phyloP scores from a whole-genome alignment of 129 eudicot species.

The Artemisia argyi region DNA sequence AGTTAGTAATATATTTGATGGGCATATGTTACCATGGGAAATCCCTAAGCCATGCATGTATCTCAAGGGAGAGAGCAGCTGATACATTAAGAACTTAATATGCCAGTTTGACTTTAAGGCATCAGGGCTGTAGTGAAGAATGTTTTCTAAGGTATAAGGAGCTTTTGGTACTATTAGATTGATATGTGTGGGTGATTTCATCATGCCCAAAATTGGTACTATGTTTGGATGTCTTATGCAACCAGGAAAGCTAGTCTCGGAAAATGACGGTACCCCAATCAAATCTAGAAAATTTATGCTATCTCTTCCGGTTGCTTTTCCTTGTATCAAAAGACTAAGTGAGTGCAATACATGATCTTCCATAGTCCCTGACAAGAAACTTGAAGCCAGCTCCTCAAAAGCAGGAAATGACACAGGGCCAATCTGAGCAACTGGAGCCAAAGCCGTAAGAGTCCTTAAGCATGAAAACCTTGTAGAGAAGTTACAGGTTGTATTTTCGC shows the following conservation, averaged over 20 bases:
- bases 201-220: slow-evolving; percentile 70
- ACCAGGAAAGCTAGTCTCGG: slow-evolving; percentile 69
- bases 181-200: slow-evolving; percentile 54
- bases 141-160: slow-evolving; percentile 78
- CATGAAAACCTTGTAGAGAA: slow-evolving; percentile 66
- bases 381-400: slow-evolving; percentile 60
- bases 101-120: slow-evolving; percentile 89
- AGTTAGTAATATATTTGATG: slow-evolving; percentile 55
- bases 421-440: slow-evolving; percentile 73
- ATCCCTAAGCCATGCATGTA: slow-evolving; percentile 78
- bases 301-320: slow-evolving; percentile 69
- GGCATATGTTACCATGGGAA: slow-evolving; percentile 69
- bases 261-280: slow-evolving; percentile 74
- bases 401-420: slow-evolving; percentile 55
- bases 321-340: slow-evolving; percentile 66
- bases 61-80: slow-evolving; percentile 71
- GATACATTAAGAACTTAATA: slow-evolving; percentile 63
- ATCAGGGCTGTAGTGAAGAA: slow-evolving; percentile 76
- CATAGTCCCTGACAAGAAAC: slow-evolving; percentile 55
- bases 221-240: slow-evolving; percentile 96
- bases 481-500: slow-evolving; percentile 51
- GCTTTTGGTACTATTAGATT: slow-evolving; percentile 61
- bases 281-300: slow-evolving; percentile 66
- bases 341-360: slow-evolving; percentile 76
- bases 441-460: slow-evolving; percentile 71